A percentile compares a stretch with the other conserved stretches of the same genome.
Evolutionary conservation across 352 stramenopile genomes (phyloP).

Genomic region (Globisporangium ultimum): DNA sequence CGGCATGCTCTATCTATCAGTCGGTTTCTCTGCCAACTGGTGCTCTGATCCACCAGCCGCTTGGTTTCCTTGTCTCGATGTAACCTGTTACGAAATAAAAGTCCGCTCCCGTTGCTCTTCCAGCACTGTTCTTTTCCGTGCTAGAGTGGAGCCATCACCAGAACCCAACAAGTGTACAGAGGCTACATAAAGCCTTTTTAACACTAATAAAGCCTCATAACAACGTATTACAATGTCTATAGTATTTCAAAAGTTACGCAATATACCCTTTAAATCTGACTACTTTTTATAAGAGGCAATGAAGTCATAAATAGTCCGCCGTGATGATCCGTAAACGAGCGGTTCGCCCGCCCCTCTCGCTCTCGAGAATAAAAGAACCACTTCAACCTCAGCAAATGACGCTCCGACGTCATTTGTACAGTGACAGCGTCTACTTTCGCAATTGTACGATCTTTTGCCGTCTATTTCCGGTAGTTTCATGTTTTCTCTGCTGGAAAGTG

Average conservation of each 20-base stretch:
- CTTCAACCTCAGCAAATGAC: conserved; percentile 30
- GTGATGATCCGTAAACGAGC: neutral
- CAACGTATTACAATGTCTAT: too few relatives aligned
- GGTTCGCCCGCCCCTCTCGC: neutral
- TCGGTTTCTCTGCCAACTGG: too few relatives aligned
- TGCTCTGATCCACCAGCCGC: too few relatives aligned
- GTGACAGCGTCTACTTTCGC: conserved; percentile 15
- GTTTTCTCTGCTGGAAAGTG: neutral
- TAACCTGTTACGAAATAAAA: too few relatives aligned
- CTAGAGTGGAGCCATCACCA: too few relatives aligned
- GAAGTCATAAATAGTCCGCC: neutral
- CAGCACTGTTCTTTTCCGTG: too few relatives aligned
- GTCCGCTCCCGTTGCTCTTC: too few relatives aligned
- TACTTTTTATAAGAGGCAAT: neutral
- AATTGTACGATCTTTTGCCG: conserved; percentile 6
- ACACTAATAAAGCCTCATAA: too few relatives aligned
- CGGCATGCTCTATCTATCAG: too few relatives aligned
- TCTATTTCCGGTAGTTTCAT: conserved; percentile 1
- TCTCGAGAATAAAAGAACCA: conserved; percentile 12
- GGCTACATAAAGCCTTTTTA: neutral
- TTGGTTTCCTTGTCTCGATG: too few relatives aligned
- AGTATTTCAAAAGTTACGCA: too few relatives aligned
- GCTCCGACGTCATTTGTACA: conserved; percentile 25
- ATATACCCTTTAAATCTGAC: neutral
- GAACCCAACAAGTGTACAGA: too few relatives aligned